phyloP scores from a whole-genome alignment of 2,329 filamentous ascomycete genomes.

The Aulographum hederae region DNA sequence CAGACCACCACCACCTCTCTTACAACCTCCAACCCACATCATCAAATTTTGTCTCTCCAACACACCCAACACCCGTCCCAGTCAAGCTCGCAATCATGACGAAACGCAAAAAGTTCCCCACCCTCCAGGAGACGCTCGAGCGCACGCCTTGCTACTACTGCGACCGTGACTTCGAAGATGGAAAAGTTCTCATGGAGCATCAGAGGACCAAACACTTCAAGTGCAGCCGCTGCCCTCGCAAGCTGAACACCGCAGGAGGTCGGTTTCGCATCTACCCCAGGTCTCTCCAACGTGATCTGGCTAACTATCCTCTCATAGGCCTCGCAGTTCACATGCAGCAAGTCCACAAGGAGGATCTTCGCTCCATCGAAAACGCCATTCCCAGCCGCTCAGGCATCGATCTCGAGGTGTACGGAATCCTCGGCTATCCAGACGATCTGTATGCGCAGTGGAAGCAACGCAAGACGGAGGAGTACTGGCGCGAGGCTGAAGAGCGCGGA shows the following conservation, averaged over 20 bases:
- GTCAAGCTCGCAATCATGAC: constrained; percentile 53
- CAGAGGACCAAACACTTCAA: constrained; percentile 99
- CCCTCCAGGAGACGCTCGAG: constrained; percentile 71
- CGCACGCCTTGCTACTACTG: constrained; percentile 99
- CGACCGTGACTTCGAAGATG: constrained; percentile 94
- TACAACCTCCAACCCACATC: too few relatives aligned
- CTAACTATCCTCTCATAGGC: constrained; percentile 32
- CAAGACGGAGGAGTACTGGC: constrained; percentile 71
- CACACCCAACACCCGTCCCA: too few relatives aligned
- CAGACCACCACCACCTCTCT: too few relatives aligned
- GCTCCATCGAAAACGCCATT: constrained; percentile 78
- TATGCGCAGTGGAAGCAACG: constrained; percentile 69
- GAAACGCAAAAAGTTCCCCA: constrained; percentile 81
- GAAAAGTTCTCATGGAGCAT: constrained; percentile 91
- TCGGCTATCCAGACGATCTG: constrained; percentile 80
- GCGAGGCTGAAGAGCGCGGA: constrained; percentile 66
- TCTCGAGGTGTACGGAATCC: constrained; percentile 96
- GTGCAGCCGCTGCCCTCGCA: constrained; percentile 74
- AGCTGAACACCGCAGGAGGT: constrained; percentile 92
- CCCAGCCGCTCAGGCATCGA: constrained; percentile 72
- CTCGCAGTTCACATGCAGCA: constrained; percentile 95
- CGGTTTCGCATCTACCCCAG: constrained; percentile 14
- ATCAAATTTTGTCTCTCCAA: too few relatives aligned
- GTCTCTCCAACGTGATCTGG: neutral
- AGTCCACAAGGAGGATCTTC: constrained; percentile 87